phyloP scores from a whole-genome alignment of 176 grass and related monocot genomes.

The Saccharum officinarum region DNA sequence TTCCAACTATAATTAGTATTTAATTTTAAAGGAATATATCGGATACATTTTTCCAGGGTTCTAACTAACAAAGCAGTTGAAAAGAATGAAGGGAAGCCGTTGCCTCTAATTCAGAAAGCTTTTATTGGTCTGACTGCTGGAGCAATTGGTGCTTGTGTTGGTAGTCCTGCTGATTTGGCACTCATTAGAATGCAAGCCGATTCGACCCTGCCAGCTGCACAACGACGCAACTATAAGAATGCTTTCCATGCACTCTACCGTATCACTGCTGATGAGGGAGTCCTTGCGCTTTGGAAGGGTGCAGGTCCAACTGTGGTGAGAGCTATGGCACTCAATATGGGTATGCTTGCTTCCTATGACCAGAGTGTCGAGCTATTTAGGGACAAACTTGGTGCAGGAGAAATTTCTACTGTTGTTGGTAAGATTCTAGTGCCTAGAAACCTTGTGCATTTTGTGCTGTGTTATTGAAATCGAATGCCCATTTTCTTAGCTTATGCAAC shows the following conservation, averaged over 20 bases:
- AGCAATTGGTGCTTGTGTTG: conserved; percentile 84
- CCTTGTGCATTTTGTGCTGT: background rate
- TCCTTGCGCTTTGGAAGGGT: conserved; percentile 94
- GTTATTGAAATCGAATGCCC: background rate
- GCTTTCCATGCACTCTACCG: conserved; percentile 93
- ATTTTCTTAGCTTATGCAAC: background rate
- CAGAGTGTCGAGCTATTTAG: conserved; percentile 94
- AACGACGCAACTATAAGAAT: conserved; percentile 89
- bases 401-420: conserved; percentile 86
- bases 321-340: conserved; percentile 97
- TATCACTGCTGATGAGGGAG: conserved; percentile 78
- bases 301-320: conserved; percentile 93
- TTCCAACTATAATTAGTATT: background rate
- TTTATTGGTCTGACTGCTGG: conserved; percentile 93
- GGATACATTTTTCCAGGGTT: conserved; percentile 58
- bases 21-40: background rate
- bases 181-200: conserved; percentile 99
- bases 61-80: conserved; percentile 98
- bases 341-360: conserved; percentile 99
- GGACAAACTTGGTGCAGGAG: conserved; percentile 81
- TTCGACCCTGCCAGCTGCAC: conserved; percentile 84
- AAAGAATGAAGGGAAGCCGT: conserved; percentile 84
- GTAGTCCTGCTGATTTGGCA: conserved; percentile 93
- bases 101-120: conserved; percentile 92
- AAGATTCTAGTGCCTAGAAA: conserved; percentile 32